Base-by-base conservation (phyloP, 163 green algal genomes). In the Chlamydomonas reinhardtii region DNA sequence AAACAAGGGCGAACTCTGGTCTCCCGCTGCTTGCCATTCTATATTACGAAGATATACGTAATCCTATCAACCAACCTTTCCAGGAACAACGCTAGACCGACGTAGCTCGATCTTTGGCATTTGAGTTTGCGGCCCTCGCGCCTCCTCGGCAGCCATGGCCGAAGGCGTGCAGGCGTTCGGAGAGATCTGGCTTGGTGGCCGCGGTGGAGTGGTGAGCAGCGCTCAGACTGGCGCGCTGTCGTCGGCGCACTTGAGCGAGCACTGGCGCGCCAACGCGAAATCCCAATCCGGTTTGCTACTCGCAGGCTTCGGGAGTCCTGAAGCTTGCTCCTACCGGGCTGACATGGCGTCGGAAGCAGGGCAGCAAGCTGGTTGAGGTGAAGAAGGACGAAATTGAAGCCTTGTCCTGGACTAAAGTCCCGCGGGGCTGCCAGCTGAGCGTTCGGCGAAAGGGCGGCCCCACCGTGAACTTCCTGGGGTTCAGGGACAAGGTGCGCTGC, bases 341-440 rank as follows among this genome's bases (percentile, higher is more conserved):
- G 2, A 66, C 87, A 25, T 98, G 95, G 95, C 92, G 93, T 24
- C 90, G 92, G 24, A 86, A 88, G 3, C 89, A 89, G 1, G 89
- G 92, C 31, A 92, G 93, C 29, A 95, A 93, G 59, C 86, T 86
- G 0, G 87, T 98, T 15, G 95, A 97, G 64, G 88, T 97, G 0
- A 90, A 90, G 25, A 92, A 91, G 76, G 89, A 93, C 56, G 95
- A 97, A 65, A 93, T 97, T 19, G 78, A 88, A 4, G 77, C 83
- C 22, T 62, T 97, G 6, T 68, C 82, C 8, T 98, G 95, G 95
- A 95, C 85, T 11, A 93, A 92, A 64, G 76, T 92, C 1, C 83
- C 87, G 0, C 68, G 90, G 0, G 92, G 92, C 43, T 93, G 91
- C 73, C 90, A 96, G 90, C 90, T 98, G 61, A 85, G 85, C 15